phyloP scores from a whole-genome alignment of 2,329 filamentous ascomycete species.

The Microcyclospora pomicola region DNA sequence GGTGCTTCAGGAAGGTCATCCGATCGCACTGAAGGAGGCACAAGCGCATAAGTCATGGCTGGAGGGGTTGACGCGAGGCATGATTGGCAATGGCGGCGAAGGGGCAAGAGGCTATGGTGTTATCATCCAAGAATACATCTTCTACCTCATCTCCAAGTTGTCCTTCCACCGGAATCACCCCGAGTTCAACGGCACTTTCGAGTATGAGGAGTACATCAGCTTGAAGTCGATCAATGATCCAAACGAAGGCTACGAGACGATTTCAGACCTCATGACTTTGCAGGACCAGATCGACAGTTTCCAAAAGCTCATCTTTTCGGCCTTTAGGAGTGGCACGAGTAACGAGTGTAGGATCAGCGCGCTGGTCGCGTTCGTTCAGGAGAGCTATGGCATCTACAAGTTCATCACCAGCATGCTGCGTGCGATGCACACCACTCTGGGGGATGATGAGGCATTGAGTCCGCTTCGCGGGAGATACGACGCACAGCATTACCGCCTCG shows the following conservation, averaged over 20 bases:
- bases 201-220: constrained; percentile 98
- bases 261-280: constrained; percentile 87
- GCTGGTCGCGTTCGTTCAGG: constrained; percentile 82
- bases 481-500: constrained; percentile 87
- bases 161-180: constrained; percentile 94
- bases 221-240: constrained; percentile 97
- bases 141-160: constrained; percentile 85
- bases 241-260: constrained; percentile 94
- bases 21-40: constrained; percentile 72
- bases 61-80: constrained; percentile 75
- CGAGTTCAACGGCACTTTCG: constrained; percentile 97
- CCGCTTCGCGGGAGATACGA: constrained; percentile 82
- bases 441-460: constrained; percentile 82
- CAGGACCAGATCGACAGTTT: constrained; percentile 98
- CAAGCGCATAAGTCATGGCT: constrained; percentile 83
- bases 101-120: constrained; percentile 56
- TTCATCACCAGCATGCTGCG: constrained; percentile 99
- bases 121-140: constrained; percentile 92
- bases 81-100: constrained; percentile 64
- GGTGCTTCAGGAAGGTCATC: constrained; percentile 92
- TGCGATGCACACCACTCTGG: constrained; percentile 83
- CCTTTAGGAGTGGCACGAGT: constrained; percentile 81
- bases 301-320: constrained; percentile 95
- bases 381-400: constrained; percentile 99
- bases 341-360: constrained; percentile 96